Evolutionary conservation across 768 basidiomycete species (phyloP), one percentile per base, ranked within the genome.

Genomic region (Paxillus ammoniavirescens): DNA sequence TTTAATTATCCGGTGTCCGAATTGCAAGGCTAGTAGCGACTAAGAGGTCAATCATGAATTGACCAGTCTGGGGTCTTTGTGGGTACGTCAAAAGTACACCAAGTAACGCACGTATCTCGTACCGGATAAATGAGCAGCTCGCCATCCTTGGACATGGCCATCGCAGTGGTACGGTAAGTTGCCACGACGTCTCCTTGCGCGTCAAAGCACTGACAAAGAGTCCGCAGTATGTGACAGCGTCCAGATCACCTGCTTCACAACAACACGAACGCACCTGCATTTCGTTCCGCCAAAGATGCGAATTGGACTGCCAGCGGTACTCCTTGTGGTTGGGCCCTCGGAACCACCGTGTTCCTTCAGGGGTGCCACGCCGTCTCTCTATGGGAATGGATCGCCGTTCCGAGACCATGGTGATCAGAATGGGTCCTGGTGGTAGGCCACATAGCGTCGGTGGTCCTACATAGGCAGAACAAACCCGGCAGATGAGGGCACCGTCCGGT

Each of bases 111-210:
- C 9, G 21, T 21, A 17, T 17, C n/a, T 47, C 66, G 4, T 59
- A 68, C 66, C 45, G 62, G 66, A 52, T 70, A 55, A 21, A 70
- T 55, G 7, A 55, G 49, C 41, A 68, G 46, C 21, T 64, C 64
- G 5, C 64, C 69, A 46, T 70, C 64, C 43, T 70, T 70, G 33
- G 48, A 56, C 33, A 58, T 10, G 8, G 66, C 62, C 53, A 68
- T 55, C 8, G 57, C 33, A 12, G 60, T 65, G 9, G 50, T 45
- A 48, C 61, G 68, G 49, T 68, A 70, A 18, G 61, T 63, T n/a
- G 66, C 68, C 40, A 68, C 49, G 46, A 68, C 42, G 9, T 54
- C 54, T 15, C 56, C 59, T 13, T 59, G 53, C 5, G 49, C 15
- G n/a, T 63, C 49, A 47, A 61, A 26, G 37, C 60, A 65, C 64